A percentile compares a stretch with the other conserved stretches of the same genome.
Evolutionary conservation across 306 rosid genomes (phyloP).

Genomic region (Inga oerstediana): DNA sequence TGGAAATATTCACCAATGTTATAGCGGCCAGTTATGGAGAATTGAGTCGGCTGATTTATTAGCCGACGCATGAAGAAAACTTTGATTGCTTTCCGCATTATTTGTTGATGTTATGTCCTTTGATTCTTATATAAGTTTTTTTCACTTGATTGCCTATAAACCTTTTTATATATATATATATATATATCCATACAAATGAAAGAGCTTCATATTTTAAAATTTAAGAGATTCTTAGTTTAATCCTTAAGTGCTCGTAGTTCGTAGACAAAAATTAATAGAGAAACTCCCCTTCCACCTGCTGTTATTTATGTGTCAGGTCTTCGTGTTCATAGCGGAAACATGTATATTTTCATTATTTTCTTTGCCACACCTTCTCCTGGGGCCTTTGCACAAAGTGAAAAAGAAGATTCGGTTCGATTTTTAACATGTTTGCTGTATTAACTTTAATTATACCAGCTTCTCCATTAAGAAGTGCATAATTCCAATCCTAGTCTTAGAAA

Average conservation of each 20-base stretch:
- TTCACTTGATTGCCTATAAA: background rate
- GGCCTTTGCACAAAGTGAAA: background rate
- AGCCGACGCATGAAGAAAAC: slow-evolving; percentile 27
- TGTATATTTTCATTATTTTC: background rate
- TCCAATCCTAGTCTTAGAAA: background rate
- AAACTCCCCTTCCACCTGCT: background rate
- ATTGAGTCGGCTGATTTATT: slow-evolving; percentile 39
- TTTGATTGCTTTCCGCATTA: background rate
- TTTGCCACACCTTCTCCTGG: background rate
- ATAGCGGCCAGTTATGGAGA: slow-evolving; percentile 38
- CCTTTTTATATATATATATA: background rate
- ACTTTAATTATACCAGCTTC: background rate
- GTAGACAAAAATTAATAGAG: background rate
- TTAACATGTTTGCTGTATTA: background rate
- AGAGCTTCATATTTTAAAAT: background rate
- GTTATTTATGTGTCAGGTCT: background rate
- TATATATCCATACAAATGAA: background rate
- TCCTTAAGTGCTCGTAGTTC: background rate
- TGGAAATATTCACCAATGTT: slow-evolving; percentile 36
- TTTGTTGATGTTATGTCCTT: background rate
- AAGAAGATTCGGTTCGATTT: background rate
- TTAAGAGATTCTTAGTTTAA: background rate
- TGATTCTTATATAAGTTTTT: background rate
- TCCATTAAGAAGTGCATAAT: background rate
- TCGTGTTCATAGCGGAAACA: background rate